Percentiles rank a stretch among this genome's conserved stretches.
These are phyloP conservation scores for Pseudocercospora pini-densiflorae DNA, from an alignment of 2,329 filamentous ascomycete species.

Conservation along the genomic window DNA sequence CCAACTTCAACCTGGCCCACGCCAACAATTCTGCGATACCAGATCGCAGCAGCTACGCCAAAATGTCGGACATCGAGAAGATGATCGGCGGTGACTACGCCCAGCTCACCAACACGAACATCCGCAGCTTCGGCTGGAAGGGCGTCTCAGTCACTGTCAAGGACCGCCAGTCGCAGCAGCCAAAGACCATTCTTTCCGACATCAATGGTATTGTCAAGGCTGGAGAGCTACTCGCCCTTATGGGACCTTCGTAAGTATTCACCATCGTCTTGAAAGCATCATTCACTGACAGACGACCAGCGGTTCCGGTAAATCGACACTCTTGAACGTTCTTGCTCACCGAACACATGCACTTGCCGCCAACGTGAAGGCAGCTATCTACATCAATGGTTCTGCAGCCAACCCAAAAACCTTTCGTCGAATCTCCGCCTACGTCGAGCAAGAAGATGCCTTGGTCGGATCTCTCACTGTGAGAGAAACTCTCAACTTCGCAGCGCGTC, in stretches of 20 bases:
- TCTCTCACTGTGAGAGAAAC: conserved; percentile 81
- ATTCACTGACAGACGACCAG: conserved; percentile 34
- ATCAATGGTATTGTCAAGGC: conserved; percentile 68
- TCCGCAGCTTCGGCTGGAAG: conserved; percentile 69
- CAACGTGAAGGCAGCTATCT: conserved; percentile 57
- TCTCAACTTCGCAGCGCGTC: conserved; percentile 73
- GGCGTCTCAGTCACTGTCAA: conserved; percentile 73
- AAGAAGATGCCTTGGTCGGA: conserved; percentile 83
- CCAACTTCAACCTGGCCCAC: conserved; percentile 31
- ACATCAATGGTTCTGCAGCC: conserved; percentile 66
- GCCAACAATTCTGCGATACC: conserved; percentile 28
- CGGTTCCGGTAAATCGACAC: conserved; percentile 77
- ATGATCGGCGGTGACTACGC: conserved; percentile 50
- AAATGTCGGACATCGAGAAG: conserved; percentile 54
- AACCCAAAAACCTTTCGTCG: conserved; percentile 63
- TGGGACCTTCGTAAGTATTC: conserved; percentile 68
- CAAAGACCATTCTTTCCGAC: conserved; percentile 66
- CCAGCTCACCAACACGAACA: conserved; percentile 66
- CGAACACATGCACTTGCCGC: conserved; percentile 60
- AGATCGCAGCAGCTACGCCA: conserved; percentile 41
- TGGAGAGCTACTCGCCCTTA: conserved; percentile 76
- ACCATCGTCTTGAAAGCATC: not conserved
- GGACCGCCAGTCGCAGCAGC: conserved; percentile 67
- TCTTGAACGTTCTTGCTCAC: conserved; percentile 78
- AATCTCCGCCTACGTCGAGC: conserved; percentile 80